Conservation (phyloP, 2,329 filamentous ascomycete species). For the Ophiostoma montium region DNA sequence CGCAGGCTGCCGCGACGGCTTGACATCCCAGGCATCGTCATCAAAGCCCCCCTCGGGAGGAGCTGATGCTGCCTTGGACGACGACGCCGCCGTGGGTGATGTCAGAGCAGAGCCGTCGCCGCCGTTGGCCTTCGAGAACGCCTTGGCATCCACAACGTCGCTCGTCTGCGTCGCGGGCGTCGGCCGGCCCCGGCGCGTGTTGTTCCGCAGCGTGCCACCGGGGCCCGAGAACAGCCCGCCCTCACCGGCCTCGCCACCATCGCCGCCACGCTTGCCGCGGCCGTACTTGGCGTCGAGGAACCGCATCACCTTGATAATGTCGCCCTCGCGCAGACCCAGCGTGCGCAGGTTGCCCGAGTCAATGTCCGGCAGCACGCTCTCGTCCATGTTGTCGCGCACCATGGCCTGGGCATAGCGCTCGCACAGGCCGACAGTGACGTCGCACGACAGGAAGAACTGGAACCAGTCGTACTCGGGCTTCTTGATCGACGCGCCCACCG, state of each 20-base stretch:
- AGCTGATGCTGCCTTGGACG: neutral
- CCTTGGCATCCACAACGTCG: slow-evolving; percentile 77
- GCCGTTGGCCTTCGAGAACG: slow-evolving; percentile 44
- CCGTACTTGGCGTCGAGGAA: slow-evolving; percentile 68
- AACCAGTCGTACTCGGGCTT: slow-evolving; percentile 94
- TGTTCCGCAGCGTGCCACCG: slow-evolving; percentile 82
- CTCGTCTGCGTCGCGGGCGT: slow-evolving; percentile 74
- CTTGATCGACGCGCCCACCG: slow-evolving; percentile 51
- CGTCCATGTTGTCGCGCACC: slow-evolving; percentile 83
- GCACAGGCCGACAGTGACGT: slow-evolving; percentile 83
- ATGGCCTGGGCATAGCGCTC: slow-evolving; percentile 91
- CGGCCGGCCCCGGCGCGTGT: slow-evolving; percentile 83
- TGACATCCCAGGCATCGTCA: slow-evolving; percentile 94
- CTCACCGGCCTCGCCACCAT: slow-evolving; percentile 42
- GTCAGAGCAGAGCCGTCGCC: slow-evolving; percentile 9
- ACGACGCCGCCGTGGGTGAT: neutral
- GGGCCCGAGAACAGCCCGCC: slow-evolving; percentile 80
- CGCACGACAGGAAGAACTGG: slow-evolving; percentile 89
- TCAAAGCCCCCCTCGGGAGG: slow-evolving; percentile 53
- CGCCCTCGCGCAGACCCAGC: slow-evolving; percentile 86
- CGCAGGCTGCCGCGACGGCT: slow-evolving; percentile 39
- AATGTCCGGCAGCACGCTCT: slow-evolving; percentile 82
- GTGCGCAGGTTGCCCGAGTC: slow-evolving; percentile 70
- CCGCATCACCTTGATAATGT: slow-evolving; percentile 92
- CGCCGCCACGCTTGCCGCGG: slow-evolving; percentile 45